Percentiles rank a stretch among this genome's conserved stretches.
Evolutionary conservation across 176 grass and related monocot species (phyloP).

Genomic region (Panicum miliaceum): DNA sequence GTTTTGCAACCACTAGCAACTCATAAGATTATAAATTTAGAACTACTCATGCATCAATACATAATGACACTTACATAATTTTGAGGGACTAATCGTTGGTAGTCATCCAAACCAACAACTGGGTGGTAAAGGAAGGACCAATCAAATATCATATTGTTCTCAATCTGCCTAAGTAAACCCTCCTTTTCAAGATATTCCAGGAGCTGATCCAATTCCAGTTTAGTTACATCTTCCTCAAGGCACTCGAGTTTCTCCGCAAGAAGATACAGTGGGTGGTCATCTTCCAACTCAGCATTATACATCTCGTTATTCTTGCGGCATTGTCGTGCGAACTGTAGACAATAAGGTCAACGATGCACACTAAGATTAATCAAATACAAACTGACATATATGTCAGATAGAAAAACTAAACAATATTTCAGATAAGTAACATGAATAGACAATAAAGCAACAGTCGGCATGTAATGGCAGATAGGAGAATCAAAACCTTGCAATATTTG

Average conservation of each 20-base stretch:
- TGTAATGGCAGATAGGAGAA: not conserved
- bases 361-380: not conserved
- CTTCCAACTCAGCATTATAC: not conserved
- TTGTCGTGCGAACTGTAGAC: not conserved
- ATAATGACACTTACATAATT: not conserved
- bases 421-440: not conserved
- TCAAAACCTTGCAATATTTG: constrained; percentile 16
- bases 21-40: not conserved
- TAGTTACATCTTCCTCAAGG: not conserved
- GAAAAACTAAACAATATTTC: not conserved
- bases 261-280: not conserved
- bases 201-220: not conserved
- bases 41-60: not conserved
- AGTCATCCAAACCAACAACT: not conserved
- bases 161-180: not conserved
- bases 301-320: not conserved
- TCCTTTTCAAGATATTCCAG: not conserved
- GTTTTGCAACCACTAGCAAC: too few relatives aligned
- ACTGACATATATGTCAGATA: not conserved
- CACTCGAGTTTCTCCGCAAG: not conserved
- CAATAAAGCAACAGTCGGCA: too few relatives aligned
- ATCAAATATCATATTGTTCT: not conserved
- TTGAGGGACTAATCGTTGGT: constrained; percentile 6
- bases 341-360: not conserved
- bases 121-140: not conserved